Base-by-base conservation (phyloP, 2,329 filamentous ascomycete species). In the Decorospora gaudefroyi region DNA sequence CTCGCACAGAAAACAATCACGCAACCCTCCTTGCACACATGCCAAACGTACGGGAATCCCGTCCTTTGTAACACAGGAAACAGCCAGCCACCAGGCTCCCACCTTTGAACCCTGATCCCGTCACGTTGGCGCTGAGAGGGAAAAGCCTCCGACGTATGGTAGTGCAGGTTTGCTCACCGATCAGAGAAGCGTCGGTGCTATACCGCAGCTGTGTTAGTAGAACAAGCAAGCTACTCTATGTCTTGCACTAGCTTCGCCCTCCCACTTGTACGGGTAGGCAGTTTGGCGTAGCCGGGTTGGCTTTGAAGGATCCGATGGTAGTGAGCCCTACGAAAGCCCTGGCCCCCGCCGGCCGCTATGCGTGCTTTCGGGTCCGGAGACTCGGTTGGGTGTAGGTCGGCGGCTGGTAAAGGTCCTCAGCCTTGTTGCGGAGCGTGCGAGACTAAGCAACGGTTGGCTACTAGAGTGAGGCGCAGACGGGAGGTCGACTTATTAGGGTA, bases 401-500 rank as follows among this genome's bases (percentile, higher is more conserved):
- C 18, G 12, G 25, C 28, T 44, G 28, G 29, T 41, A 23, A 18
- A 39, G 23, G 28, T 28, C n/a, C n/a, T 46, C 55, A 56, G 57
- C 46, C 54, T 53, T 51, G 40, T 40, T 30, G 29, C 26, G 12
- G 45, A 39, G 38, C 23, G 28, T 37, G 21, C 21, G 6, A 10
- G 21, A 23, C 21, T 23, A 23, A 27, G 38, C 22, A 22, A 33
- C 28, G 39, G 31, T 26, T 33, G 22, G 38, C 39, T 43, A 33
- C 44, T 43, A 37, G 33, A 46, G 44, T 28, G 35, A 45, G 42
- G 42, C 42, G 42, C 37, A 16, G 23, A 38, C 27, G 30, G 25
- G 50, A 57, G 34, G 55, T 62, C 40, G 45, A 43, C 57, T 53
- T 59, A n/a, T n/a, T n/a, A 61, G 57, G 54, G 52, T 61, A 49